Conservation (phyloP, 768 basidiomycete species). For the Trametes elegans region DNA sequence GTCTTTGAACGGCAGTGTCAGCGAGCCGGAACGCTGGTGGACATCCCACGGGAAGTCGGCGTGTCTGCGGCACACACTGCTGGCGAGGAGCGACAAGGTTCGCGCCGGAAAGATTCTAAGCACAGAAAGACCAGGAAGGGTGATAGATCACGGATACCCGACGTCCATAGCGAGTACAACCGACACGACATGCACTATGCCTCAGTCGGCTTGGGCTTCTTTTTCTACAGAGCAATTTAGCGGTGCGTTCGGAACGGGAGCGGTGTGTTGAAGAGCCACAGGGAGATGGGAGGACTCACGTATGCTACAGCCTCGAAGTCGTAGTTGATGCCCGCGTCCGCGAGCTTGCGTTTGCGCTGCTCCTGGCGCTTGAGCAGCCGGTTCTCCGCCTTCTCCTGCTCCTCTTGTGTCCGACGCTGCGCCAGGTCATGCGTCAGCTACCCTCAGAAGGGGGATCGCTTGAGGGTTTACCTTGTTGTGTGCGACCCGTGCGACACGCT, state of each 20-base stretch:
- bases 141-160: background rate
- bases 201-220: slow-evolving; percentile 32
- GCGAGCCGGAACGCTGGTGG: too few species aligned
- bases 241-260: background rate
- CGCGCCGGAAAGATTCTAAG: background rate
- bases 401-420: slow-evolving; percentile 57
- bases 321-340: slow-evolving; percentile 82
- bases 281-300: slow-evolving; percentile 47
- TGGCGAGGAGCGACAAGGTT: too few species aligned
- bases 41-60: too few species aligned
- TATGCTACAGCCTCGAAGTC: slow-evolving; percentile 80
- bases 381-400: slow-evolving; percentile 61
- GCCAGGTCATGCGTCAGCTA: background rate
- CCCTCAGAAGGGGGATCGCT: background rate
- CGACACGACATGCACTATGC: slow-evolving; percentile 11
- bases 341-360: slow-evolving; percentile 74
- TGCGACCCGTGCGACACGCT: slow-evolving; percentile 63
- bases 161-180: background rate
- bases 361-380: slow-evolving; percentile 76
- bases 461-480: slow-evolving; percentile 75
- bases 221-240: slow-evolving; percentile 30
- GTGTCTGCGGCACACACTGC: too few species aligned
- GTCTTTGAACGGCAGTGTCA: too few species aligned
- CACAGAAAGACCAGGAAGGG: background rate
- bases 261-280: background rate